A percentile compares a stretch with the other conserved stretches of the same genome.
phyloP scores from a whole-genome alignment of 2,329 filamentous ascomycete genomes.

The Colletotrichum melonis region DNA sequence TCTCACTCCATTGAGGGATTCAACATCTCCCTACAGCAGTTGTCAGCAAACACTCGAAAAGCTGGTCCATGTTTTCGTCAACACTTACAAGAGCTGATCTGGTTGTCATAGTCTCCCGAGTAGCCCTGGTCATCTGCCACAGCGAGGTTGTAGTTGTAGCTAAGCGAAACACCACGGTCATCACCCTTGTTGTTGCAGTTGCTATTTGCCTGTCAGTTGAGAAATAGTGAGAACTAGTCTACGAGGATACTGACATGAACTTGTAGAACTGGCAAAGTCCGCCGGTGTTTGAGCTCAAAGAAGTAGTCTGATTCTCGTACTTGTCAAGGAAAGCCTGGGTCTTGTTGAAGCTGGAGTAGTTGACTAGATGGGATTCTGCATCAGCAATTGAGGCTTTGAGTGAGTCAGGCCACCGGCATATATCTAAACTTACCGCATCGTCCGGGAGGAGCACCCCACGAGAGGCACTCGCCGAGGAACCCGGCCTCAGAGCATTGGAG shows the following conservation, averaged over 20 bases:
- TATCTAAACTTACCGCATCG: constrained; percentile 12
- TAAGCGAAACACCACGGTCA: constrained; percentile 16
- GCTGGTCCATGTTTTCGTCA: not conserved
- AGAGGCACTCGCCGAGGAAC: constrained; percentile 14
- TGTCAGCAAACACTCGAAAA: not conserved
- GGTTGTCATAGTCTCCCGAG: constrained; percentile 27
- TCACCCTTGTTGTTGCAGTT: constrained; percentile 29
- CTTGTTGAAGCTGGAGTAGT: constrained; percentile 22
- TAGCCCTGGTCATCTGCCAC: not conserved
- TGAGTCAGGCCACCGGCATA: not conserved
- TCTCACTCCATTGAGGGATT: not conserved
- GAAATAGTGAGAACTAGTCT: too few relatives aligned
- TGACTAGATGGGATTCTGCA: not conserved
- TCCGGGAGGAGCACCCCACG: constrained; percentile 24
- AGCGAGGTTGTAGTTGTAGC: constrained; percentile 28
- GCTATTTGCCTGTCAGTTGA: not conserved
- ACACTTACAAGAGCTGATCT: constrained; percentile 31
- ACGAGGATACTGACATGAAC: not conserved
- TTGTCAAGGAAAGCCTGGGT: constrained; percentile 19
- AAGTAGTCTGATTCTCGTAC: constrained; percentile 28
- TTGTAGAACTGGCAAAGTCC: constrained; percentile 33
- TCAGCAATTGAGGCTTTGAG: not conserved
- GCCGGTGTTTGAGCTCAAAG: constrained; percentile 26
- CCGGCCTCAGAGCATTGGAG: constrained; percentile 25
- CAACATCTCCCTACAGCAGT: constrained; percentile 21